Conservation (phyloP, 169 alveolate genomes). For the Eimeria acervulina region DNA sequence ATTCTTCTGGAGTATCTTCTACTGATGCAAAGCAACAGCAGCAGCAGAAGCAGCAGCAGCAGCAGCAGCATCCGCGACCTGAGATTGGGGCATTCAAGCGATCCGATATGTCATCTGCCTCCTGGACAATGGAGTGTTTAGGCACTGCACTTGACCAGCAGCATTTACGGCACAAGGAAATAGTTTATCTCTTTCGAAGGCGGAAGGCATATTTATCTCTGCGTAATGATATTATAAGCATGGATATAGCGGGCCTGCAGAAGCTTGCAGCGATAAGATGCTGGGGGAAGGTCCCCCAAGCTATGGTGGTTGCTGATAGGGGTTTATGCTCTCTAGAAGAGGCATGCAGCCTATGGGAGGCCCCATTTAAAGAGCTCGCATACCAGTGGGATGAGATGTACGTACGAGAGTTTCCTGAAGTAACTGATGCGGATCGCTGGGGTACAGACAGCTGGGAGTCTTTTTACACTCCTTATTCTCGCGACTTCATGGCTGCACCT, state of each 20-base stretch:
- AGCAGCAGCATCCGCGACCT: not conserved
- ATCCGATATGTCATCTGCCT: not conserved
- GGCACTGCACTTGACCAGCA: not conserved
- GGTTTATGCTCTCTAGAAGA: not conserved
- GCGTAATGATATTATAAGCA: not conserved
- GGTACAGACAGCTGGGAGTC: not conserved
- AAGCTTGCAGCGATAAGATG: not conserved
- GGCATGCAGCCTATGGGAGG: not conserved
- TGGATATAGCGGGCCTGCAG: not conserved
- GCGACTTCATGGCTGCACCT: not conserved
- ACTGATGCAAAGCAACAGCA: no score
- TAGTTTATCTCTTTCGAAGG: not conserved
- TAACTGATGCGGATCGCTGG: not conserved
- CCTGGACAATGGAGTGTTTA: not conserved
- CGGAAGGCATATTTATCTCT: not conserved
- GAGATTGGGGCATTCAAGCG: not conserved
- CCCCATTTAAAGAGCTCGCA: not conserved
- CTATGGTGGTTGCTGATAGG: not conserved
- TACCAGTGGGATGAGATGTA: not conserved
- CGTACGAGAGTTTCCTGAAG: not conserved
- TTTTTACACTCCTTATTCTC: not conserved
- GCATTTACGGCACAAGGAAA: not conserved
- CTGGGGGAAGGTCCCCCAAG: not conserved
- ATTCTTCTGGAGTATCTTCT: no score
- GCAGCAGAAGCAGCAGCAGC: no score